Conservation (phyloP, 192 early-diverging fungal genomes). For the Gamsiella multidivaricata region DNA sequence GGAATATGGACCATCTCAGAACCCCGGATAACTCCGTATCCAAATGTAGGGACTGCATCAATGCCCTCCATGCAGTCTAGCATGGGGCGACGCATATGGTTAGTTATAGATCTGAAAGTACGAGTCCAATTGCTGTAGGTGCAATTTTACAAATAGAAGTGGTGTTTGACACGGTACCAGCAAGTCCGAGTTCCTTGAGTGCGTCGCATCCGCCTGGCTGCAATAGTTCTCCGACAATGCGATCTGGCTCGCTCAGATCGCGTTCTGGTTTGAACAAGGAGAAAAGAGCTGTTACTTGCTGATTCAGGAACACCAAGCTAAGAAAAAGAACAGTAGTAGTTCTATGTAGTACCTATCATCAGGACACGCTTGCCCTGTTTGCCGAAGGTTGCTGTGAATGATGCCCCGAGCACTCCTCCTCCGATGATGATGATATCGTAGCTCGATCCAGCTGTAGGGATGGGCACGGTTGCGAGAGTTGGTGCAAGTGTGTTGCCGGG, state of each 20-base stretch:
- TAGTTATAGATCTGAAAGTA: slow-evolving; percentile 73
- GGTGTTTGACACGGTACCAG: slow-evolving; percentile 75
- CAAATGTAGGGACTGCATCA: slow-evolving; percentile 80
- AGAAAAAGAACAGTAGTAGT: too few species aligned
- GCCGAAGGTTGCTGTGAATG: slow-evolving; percentile 26
- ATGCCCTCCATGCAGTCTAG: slow-evolving; percentile 85
- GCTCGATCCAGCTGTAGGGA: slow-evolving; percentile 15
- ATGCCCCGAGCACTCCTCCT: slow-evolving; percentile 24
- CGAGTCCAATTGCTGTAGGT: too few species aligned
- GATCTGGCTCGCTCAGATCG: slow-evolving; percentile 91
- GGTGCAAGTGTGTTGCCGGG: background rate
- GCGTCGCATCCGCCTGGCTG: slow-evolving; percentile 93
- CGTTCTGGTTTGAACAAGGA: slow-evolving; percentile 69
- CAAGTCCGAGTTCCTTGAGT: slow-evolving; percentile 79
- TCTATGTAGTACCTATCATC: slow-evolving; percentile 22
- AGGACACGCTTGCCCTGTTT: slow-evolving; percentile 28
- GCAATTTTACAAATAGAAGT: too few species aligned
- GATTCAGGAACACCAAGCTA: too few species aligned
- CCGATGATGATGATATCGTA: slow-evolving; percentile 31
- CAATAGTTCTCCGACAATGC: slow-evolving; percentile 96
- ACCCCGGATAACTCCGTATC: slow-evolving; percentile 82
- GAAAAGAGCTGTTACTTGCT: too few species aligned
- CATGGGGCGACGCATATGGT: slow-evolving; percentile 70
- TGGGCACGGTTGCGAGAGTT: slow-evolving; percentile 7
- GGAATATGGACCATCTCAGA: slow-evolving; percentile 72